Evolutionary conservation across 768 basidiomycete genomes (phyloP).

Genomic region (Trametes cinnabarina): DNA sequence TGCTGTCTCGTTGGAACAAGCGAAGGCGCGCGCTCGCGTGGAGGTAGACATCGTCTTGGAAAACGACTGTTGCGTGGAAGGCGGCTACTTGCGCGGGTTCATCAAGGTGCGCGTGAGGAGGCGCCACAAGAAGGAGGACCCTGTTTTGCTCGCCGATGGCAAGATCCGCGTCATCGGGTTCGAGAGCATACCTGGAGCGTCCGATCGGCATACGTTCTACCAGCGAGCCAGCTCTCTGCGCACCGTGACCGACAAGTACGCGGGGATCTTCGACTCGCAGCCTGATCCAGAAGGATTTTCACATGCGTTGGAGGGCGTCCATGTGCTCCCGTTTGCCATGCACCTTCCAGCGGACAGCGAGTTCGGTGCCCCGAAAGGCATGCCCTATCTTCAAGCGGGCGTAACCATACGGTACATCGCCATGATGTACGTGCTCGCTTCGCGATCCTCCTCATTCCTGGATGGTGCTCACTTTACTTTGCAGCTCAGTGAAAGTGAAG

Average conservation of each 20-base stretch:
- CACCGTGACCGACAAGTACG: constrained; percentile 45
- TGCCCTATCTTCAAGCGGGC: constrained; percentile 53
- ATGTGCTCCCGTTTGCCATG: constrained; percentile 72
- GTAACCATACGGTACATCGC: constrained; percentile 73
- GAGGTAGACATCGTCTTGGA: constrained; percentile 81
- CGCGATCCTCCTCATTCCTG: neutral
- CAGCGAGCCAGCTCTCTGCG: constrained; percentile 62
- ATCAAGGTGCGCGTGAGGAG: constrained; percentile 64
- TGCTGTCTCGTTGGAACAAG: constrained; percentile 61
- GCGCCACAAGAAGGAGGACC: constrained; percentile 51
- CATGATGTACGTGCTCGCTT: constrained; percentile 56
- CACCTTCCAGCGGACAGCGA: constrained; percentile 54
- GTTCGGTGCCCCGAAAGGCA: constrained; percentile 58
- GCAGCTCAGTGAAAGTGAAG: constrained; percentile 78
- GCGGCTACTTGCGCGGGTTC: constrained; percentile 65
- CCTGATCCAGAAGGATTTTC: constrained; percentile 63
- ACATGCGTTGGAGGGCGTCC: constrained; percentile 60
- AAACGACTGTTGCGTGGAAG: constrained; percentile 75
- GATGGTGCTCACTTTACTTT: too few species aligned
- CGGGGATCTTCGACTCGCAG: constrained; percentile 42
- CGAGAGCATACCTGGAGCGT: constrained; percentile 61
- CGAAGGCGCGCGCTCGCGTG: constrained; percentile 70
- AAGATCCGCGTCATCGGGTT: constrained; percentile 85
- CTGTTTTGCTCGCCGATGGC: constrained; percentile 66
- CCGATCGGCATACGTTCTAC: constrained; percentile 77